phyloP scores from a whole-genome alignment of 1,284 basidiomycete species.

The Prillingera fragicola region DNA sequence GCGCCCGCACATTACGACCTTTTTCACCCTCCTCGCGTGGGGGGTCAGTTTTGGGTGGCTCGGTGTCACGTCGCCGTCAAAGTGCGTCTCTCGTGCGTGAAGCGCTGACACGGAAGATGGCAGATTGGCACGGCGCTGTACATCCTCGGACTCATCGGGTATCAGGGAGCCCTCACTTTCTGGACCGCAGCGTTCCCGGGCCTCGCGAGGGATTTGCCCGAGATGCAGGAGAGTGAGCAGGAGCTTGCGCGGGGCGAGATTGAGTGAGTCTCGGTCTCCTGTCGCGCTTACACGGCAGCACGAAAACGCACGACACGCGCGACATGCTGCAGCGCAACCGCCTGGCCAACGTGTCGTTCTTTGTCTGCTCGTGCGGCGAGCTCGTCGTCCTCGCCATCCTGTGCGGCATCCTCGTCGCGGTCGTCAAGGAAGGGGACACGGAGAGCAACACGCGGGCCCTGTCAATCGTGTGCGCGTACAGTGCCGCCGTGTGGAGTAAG shows the following conservation, averaged over 20 bases:
- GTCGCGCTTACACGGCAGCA: conserved; percentile 52
- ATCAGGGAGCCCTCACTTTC: conserved; percentile 56
- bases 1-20: conserved; percentile 52
- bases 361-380: conserved; percentile 57
- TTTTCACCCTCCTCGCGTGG: conserved; percentile 69
- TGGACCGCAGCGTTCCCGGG: conserved; percentile 25
- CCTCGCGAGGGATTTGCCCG: conserved; percentile 20
- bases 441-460: conserved; percentile 81
- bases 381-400: conserved; percentile 19
- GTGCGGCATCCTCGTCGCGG: conserved; percentile 54
- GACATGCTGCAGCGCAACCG: conserved; percentile 22
- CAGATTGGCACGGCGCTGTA: conserved; percentile 20
- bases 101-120: conserved; percentile 38
- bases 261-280: conserved; percentile 37
- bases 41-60: conserved; percentile 54
- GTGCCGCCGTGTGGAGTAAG: conserved; percentile 68
- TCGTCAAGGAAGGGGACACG: conserved; percentile 60
- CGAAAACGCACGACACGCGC: conserved; percentile 55
- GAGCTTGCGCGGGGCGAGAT: conserved; percentile 14
- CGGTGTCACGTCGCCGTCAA: conserved; percentile 47
- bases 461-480: conserved; percentile 63
- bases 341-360: conserved; percentile 54
- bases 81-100: too few species aligned
- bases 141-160: conserved; percentile 56
- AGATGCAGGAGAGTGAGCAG: conserved; percentile 20